Evolutionary conservation across 495 filamentous ascomycete genomes (phyloP).

Genomic region (Trichoderma reesei): DNA sequence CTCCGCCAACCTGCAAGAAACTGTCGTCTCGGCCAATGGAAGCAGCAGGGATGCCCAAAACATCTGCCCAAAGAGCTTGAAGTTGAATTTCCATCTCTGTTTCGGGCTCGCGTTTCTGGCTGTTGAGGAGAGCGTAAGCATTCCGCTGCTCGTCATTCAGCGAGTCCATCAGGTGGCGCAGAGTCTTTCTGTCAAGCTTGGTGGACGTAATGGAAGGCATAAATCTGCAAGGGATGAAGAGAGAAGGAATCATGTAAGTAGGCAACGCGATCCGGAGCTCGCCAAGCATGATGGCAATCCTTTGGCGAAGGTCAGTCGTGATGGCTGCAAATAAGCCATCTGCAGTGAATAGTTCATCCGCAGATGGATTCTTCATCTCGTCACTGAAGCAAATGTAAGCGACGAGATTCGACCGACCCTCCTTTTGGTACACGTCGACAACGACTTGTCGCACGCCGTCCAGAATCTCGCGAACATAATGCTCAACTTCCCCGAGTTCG

Average conservation of each 20-base stretch:
- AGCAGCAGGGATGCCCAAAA: constrained; percentile 28
- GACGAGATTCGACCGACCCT: not conserved
- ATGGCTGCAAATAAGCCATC: not conserved
- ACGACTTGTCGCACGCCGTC: constrained; percentile 27
- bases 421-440: constrained; percentile 32
- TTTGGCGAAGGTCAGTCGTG: not conserved
- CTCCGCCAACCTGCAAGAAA: constrained; percentile 38
- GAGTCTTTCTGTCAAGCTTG: constrained; percentile 2
- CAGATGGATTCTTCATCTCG: not conserved
- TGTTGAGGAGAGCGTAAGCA: constrained; percentile 7
- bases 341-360: not conserved
- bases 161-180: not conserved
- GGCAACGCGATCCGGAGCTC: constrained; percentile 11
- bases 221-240: constrained; percentile 13
- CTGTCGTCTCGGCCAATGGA: constrained; percentile 19
- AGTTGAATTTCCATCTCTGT: constrained; percentile 21
- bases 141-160: constrained; percentile 1
- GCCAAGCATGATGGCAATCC: not conserved
- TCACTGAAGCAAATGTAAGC: constrained; percentile 3
- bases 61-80: constrained; percentile 34
- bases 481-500: constrained; percentile 33
- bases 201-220: constrained; percentile 8
- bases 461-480: constrained; percentile 12
- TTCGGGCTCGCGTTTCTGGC: not conserved
- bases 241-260: constrained; percentile 18